Base-by-base conservation (phyloP, 345 rosid genomes). In the Barbarea vulgaris region DNA sequence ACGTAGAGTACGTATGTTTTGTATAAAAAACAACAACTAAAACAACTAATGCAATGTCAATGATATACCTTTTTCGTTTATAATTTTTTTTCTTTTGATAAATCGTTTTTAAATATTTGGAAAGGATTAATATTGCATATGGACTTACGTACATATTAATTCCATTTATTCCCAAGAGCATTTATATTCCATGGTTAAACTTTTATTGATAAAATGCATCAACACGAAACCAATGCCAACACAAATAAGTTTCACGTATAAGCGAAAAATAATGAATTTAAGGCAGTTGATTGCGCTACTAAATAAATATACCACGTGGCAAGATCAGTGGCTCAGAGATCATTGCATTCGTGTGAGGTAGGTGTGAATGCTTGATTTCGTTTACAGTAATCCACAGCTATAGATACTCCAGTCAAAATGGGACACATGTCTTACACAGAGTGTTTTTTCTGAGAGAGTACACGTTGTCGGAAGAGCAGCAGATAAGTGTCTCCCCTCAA, bases 311-410 rank as follows among this genome's bases (percentile, higher is more conserved):
- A 46, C 67, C 34, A 67, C 47, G 63, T 60, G 44, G 62, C 74
- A 50, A 58, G 44, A 75, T 59, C 53, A 67, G 11, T 59, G 68
- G 51, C 68, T 67, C 53, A 25, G 55, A 67, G 55, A 67, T 75
- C 34, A 75, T 42, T 68, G 28, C 55, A 30, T 39, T 58, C 73
- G 78, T 66, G 67, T 66, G 42, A 37, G 42, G 62, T 67, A n/a
- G n/a, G n/a, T n/a, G n/a, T n/a, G 36, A 65, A 58, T 27, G 31
- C 67, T 66, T 28, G 48, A 52, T 41, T 46, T n/a, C 51, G 21
- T 46, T 68, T 60, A 31, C 34, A 10, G 4, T 22, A 46, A 73
- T 54, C 39, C 50, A 55, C 39, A 30, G 39, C 52, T 22, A 22
- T 37, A 27, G n/a, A 14, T 3, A 9, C 7, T 44, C 58, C 64